phyloP scores from a whole-genome alignment of 371 early-diverging fungal genomes.

The Rhizopus sp. region DNA sequence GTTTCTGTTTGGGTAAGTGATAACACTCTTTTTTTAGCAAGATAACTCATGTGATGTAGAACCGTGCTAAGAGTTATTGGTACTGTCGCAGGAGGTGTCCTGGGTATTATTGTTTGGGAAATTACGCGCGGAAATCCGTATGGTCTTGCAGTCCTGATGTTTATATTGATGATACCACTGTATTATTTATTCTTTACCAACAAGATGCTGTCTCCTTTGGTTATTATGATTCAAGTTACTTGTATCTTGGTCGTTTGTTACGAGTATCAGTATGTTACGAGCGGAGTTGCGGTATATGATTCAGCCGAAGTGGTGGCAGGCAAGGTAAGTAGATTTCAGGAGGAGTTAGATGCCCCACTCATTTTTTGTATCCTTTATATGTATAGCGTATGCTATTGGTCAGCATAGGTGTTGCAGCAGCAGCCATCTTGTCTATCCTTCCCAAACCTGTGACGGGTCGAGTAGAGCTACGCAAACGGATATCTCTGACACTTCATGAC shows the following conservation, averaged over 20 bases:
- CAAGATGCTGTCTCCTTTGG: conserved; percentile 21
- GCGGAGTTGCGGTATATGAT: conserved; percentile 22
- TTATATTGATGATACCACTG: conserved; percentile 25
- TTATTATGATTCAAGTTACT: conserved; percentile 36
- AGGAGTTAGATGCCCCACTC: not conserved
- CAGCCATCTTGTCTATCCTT: conserved; percentile 35
- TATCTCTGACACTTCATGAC: conserved; percentile 43
- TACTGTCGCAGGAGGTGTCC: conserved; percentile 35
- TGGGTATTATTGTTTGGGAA: conserved; percentile 48
- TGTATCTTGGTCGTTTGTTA: conserved; percentile 37
- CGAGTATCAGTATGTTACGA: conserved; percentile 29
- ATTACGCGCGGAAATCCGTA: conserved; percentile 43
- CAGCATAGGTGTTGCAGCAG: conserved; percentile 39
- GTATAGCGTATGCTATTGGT: conserved; percentile 42
- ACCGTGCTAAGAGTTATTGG: conserved; percentile 34
- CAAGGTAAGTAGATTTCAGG: conserved; percentile 32
- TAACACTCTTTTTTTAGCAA: not conserved
- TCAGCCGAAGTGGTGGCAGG: conserved; percentile 43
- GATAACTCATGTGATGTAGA: conserved; percentile 12
- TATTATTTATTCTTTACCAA: conserved; percentile 38
- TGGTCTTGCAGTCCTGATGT: conserved; percentile 33
- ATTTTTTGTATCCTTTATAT: not conserved
- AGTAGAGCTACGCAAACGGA: conserved; percentile 45
- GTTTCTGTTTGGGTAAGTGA: conserved; percentile 38
- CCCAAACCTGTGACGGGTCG: conserved; percentile 42